phyloP scores from a whole-genome alignment of 768 basidiomycete genomes.

The Auricularia heimuer region DNA sequence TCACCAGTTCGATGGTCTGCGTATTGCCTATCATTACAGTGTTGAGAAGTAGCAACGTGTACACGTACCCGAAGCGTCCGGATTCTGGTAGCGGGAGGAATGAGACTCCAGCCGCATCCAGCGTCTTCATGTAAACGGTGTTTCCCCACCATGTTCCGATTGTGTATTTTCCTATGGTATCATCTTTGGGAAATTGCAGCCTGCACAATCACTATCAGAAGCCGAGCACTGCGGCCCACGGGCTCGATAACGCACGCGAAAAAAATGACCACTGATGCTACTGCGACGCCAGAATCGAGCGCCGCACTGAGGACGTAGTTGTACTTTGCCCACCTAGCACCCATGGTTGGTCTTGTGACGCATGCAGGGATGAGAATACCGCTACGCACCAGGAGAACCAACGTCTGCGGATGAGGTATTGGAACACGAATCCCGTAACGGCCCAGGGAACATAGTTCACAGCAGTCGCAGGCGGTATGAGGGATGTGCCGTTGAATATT shows the following conservation, averaged over 20 bases:
- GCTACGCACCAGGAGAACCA: conserved; percentile 14
- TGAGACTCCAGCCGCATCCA: neutral
- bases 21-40: no score
- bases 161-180: conserved; percentile 35
- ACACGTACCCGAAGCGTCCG: neutral
- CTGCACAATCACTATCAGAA: conserved; percentile 9
- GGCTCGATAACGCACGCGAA: conserved; percentile 15
- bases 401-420: conserved; percentile 22
- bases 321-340: conserved; percentile 28
- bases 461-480: conserved; percentile 7
- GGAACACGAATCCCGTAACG: conserved; percentile 17
- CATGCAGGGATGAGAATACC: no score
- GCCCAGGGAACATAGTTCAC: conserved; percentile 9
- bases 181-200: conserved; percentile 24
- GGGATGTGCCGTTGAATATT: neutral
- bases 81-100: neutral
- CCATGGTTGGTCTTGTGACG: no score
- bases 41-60: neutral
- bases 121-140: conserved; percentile 17
- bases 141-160: conserved; percentile 31
- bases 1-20: no score
- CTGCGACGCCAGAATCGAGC: conserved; percentile 21
- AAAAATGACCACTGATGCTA: conserved; percentile 22
- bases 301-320: conserved; percentile 21
- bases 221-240: neutral